These are phyloP conservation scores for Theobroma grandiflorum DNA, from an alignment of 441 rosid species.

Conservation along the genomic window DNA sequence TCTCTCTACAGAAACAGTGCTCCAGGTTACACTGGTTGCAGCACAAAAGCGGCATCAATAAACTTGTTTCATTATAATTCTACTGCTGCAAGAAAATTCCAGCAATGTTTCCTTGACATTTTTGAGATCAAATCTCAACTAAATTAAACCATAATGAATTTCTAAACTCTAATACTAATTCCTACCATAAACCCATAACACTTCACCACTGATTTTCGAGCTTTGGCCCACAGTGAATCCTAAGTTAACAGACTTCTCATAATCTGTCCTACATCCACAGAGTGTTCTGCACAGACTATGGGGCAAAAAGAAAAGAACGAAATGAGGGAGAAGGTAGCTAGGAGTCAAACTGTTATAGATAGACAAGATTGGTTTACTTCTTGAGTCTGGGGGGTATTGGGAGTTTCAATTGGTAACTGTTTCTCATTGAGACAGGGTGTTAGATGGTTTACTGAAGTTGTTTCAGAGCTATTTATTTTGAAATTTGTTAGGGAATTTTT, in stretches of 20 bases:
- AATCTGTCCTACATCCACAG: neutral
- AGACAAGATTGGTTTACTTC: neutral
- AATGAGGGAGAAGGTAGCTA: too few relatives aligned
- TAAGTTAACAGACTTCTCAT: neutral
- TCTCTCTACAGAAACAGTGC: too few relatives aligned
- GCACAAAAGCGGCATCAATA: too few relatives aligned
- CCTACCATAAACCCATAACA: neutral
- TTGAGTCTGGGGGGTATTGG: neutral
- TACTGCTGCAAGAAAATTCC: neutral
- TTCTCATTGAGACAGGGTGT: neutral
- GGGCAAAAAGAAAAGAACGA: neutral
- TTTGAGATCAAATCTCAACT: neutral
- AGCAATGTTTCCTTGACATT: neutral
- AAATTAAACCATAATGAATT: too few relatives aligned
- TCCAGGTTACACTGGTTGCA: too few relatives aligned
- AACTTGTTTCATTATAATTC: neutral
- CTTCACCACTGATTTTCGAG: neutral
- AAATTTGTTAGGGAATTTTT: neutral
- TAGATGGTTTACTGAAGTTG: too few relatives aligned
- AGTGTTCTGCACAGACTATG: neutral
- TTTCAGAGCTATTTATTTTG: neutral
- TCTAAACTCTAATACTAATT: neutral
- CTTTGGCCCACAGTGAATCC: neutral
- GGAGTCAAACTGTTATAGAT: neutral
- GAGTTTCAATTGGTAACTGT: neutral